phyloP scores from a whole-genome alignment of 768 basidiomycete species.

The Sistotremastrum suecicum region DNA sequence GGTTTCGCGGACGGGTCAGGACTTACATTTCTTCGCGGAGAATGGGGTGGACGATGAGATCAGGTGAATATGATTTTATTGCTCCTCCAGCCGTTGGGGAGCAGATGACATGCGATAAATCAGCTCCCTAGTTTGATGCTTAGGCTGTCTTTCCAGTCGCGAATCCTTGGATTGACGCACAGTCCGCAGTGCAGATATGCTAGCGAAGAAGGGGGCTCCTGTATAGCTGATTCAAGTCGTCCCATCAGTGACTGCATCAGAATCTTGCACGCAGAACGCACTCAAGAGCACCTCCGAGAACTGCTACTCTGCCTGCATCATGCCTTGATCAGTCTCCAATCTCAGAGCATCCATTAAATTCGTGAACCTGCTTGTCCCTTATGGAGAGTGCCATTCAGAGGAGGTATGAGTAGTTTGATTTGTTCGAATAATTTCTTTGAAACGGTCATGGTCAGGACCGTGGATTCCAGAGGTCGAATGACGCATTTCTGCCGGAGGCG shows the following conservation, averaged over 20 bases:
- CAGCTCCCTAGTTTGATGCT: constrained; percentile 49
- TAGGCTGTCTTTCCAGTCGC: neutral
- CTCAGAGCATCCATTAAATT: neutral
- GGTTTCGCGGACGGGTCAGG: neutral
- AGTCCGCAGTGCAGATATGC: constrained; percentile 79
- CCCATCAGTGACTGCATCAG: neutral
- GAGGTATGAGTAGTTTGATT: constrained; percentile 76
- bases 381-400: constrained; percentile 75
- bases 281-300: constrained; percentile 91
- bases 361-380: constrained; percentile 83
- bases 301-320: constrained; percentile 66
- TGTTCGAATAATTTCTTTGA: constrained; percentile 50
- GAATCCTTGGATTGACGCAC: constrained; percentile 25
- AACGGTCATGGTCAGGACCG: constrained; percentile 35
- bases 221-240: constrained; percentile 51
- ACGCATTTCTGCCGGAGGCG: no score
- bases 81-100: constrained; percentile 81
- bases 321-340: neutral
- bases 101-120: constrained; percentile 95
- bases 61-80: constrained; percentile 95
- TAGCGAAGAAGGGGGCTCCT: constrained; percentile 92
- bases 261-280: constrained; percentile 23
- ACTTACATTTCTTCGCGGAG: constrained; percentile 54
- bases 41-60: constrained; percentile 94
- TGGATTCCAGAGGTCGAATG: no score